Base-by-base conservation (phyloP, 2,329 filamentous ascomycete species). In the Arthrinium phaeospermum region DNA sequence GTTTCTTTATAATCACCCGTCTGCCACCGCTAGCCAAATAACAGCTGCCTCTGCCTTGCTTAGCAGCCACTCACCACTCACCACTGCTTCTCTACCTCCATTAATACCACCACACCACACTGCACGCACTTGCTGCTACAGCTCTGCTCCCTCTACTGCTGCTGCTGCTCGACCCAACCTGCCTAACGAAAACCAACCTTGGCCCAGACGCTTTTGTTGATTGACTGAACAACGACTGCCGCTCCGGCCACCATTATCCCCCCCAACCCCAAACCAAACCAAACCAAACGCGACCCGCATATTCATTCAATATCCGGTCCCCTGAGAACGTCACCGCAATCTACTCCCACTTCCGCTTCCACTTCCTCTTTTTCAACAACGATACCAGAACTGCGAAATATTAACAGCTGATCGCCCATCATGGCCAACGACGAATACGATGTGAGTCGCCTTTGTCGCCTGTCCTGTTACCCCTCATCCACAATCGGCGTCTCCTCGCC, bases 351-450 rank as follows among this genome's bases (percentile, higher is more conserved):
- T 41, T n/a, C 57, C 34, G 22, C 57, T 64, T 12, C 57, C 57
- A 64, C 57, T 64, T 64, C 57, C 57, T 64, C 57, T 34, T 37
- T 37, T 41, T 64, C 57, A 64, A 64, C 57, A 64, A 64, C 57
- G 57, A 30, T 64, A 64, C 57, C 57, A 64, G 57, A 64, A 64
- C 57, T 64, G 57, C 57, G 41, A 19, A 22, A 64, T 41, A 37
- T 64, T 41, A 34, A 64, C 34, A 64, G 72, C 57, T 72, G 71
- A 77, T 76, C 74, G 77, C 76, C 84, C 87, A 89, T 80, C 85
- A 99, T 98, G 96, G 96, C 96, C 82, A 99, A 98, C 92, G 96
- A 99, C 91, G 96, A 99, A 89, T 99, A 99, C 88, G 96, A 99
- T 92, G 96, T 98, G 88, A 89, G 95, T 86, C 69, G 30, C 22